Evolutionary conservation across 1,284 basidiomycete genomes (phyloP), one percentile per base, ranked within the genome.

Genomic region (Cutaneotrichosporon daszewskae): DNA sequence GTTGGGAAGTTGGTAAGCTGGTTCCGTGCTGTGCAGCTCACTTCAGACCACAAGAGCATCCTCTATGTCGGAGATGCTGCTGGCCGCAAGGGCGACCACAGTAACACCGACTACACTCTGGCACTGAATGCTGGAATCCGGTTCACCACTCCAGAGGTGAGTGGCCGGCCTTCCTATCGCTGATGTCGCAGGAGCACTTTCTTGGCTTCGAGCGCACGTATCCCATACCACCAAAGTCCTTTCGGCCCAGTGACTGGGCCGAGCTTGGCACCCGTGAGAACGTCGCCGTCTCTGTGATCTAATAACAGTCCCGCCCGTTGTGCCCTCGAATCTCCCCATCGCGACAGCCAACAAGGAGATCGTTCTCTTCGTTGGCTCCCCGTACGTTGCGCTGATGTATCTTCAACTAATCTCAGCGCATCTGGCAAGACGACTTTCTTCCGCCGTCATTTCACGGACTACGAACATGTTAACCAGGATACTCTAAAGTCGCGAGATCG

Each of bases 31-130:
- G 20, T 16, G 25, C n/a, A 17, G 24, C 35, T 45, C 27, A 45
- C 23, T 3, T 2, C 54, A 89, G 88, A 92, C 65, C 77, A 79
- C 54, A 49, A 62, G 0, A 43, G 71, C 1, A 84, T 85, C 0
- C 84, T 86, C 56, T 92, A 84, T 58, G 83, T 95, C 3, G 91
- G 91, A 5, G 91, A 96, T 58, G 90, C 89, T 2, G 91, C 90
- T 1, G 54, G 45, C 4, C 42, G 54, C 20, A 37, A 29, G 24
- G 66, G 66, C 13, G 88, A 92, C 64, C 84, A 84, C 62, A 77
- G 83, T 6, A 80, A 82, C 45, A 86, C 83, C 0, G 91, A 94
- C 69, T 76, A 83, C 31, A 90, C 91, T 65, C 87, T 85, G 76
- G 88, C 90, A 1, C 62, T 81, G 7, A 94, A 92, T 56, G 64